Evolutionary conservation across 768 basidiomycete genomes (phyloP), one percentile per base, ranked within the genome.

Genomic region (Fibroporia radiculosa): DNA sequence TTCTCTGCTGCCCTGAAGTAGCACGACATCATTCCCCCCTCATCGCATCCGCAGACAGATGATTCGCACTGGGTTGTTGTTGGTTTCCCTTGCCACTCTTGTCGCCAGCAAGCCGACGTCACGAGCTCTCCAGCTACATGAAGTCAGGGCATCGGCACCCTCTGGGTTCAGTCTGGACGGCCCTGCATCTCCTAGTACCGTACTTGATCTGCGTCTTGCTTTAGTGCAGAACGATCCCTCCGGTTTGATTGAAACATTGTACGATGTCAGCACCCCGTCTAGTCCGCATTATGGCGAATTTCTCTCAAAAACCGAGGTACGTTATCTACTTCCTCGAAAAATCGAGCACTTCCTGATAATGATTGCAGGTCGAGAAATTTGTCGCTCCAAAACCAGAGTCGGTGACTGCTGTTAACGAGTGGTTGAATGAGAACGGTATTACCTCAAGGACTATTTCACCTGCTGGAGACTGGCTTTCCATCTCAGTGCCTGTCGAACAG

Each of bases 221-320:
- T 53, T 71, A 42, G 52, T 53, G 31, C 61, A 63, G 29, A 58
- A 45, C 32, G 54, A 71, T 48, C 56, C 61, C 24, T 41, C 40
- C 1, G 68, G 67, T 5, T 61, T 71, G 16, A 54, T 63, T 48
- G 50, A 60, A 34, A 56, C 54, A 16, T 56, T 69, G 12, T 47
- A 59, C 37, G 65, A 60, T 25, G 65, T 69, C 53, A 67, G 65
- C 45, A 62, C 63, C n/a, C 68, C 70, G 5, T 47, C 54, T 18
- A 68, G 59, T 52, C 48, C 59, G 6, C 48, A 56, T n/a, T 70
- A 65, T 51, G 64, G 67, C 16, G 58, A 67, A 50, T 63, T 65
- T 45, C 49, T 70, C 26, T 60, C 55, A 41, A 57, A 60, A 46
- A 64, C 62, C 12, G 59, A 68, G 57, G 68, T 71, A 48, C 24